These are phyloP conservation scores for Yamadazyma paraphyllophila DNA, from an alignment of 805 yeast genomes.

Conservation along the genomic window DNA sequence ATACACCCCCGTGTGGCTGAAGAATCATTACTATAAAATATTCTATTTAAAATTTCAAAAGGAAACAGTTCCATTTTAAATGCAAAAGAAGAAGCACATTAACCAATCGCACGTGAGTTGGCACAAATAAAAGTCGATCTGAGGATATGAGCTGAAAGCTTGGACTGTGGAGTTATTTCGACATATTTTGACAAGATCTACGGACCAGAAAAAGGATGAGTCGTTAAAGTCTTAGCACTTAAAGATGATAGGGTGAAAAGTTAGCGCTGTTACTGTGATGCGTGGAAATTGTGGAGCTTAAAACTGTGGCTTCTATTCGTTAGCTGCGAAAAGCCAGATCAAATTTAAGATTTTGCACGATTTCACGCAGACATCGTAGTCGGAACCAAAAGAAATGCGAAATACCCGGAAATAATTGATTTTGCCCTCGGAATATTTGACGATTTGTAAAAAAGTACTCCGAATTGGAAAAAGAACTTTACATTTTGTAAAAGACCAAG, in stretches of 20 bases:
- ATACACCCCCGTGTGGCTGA: conserved; percentile 88
- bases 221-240: neutral
- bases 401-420: no score
- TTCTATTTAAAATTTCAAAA: neutral
- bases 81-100: conserved; percentile 1
- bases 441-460: no score
- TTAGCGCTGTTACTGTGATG: neutral
- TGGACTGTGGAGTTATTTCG: neutral
- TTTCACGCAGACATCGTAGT: neutral
- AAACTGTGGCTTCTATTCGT: neutral
- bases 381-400: no score
- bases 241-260: neutral
- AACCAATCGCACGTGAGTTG: conserved; percentile 17
- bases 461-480: no score
- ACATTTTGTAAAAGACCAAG: no score
- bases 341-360: neutral
- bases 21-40: conserved; percentile 23
- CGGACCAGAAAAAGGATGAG: neutral
- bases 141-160: neutral
- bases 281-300: neutral
- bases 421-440: no score
- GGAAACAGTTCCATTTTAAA: neutral
- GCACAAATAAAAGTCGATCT: neutral
- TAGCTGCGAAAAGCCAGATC: neutral
- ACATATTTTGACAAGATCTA: neutral